These are phyloP conservation scores for Ustilago nuda DNA, from an alignment of 1,284 basidiomycete species.

Conservation along the genomic window DNA sequence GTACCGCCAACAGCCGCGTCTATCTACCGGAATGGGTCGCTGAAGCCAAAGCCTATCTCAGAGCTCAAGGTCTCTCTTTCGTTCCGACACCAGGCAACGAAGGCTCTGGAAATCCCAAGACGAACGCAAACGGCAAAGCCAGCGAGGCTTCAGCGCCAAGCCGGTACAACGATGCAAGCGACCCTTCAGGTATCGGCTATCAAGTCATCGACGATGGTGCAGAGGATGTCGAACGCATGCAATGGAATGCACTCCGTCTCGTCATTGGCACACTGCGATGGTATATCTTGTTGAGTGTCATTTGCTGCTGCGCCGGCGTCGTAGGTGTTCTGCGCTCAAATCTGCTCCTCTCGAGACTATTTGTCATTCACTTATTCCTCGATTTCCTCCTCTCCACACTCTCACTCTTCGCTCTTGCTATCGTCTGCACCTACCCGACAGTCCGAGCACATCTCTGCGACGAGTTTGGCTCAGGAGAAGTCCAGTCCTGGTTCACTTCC, in stretches of 20 bases:
- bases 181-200: constrained; percentile 3
- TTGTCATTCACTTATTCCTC: constrained; percentile 57
- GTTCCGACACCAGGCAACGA: constrained; percentile 12
- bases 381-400: constrained; percentile 56
- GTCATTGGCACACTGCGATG: constrained; percentile 38
- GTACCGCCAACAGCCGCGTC: constrained; percentile 18
- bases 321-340: constrained; percentile 47
- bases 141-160: background rate
- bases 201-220: constrained; percentile 35
- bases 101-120: background rate
- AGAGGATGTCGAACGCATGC: constrained; percentile 49
- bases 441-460: constrained; percentile 56
- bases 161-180: constrained; percentile 11
- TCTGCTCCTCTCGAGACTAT: constrained; percentile 48
- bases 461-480: constrained; percentile 44
- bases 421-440: constrained; percentile 53
- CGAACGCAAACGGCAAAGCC: constrained; percentile 1
- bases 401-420: constrained; percentile 48
- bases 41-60: constrained; percentile 49
- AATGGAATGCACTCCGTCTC: constrained; percentile 50
- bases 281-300: constrained; percentile 45
- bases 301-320: constrained; percentile 48
- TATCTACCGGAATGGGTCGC: constrained; percentile 40
- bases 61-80: constrained; percentile 36
- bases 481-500: constrained; percentile 33